phyloP scores from a whole-genome alignment of 2,329 filamentous ascomycete genomes.

The Ilyonectria mors-panacis region DNA sequence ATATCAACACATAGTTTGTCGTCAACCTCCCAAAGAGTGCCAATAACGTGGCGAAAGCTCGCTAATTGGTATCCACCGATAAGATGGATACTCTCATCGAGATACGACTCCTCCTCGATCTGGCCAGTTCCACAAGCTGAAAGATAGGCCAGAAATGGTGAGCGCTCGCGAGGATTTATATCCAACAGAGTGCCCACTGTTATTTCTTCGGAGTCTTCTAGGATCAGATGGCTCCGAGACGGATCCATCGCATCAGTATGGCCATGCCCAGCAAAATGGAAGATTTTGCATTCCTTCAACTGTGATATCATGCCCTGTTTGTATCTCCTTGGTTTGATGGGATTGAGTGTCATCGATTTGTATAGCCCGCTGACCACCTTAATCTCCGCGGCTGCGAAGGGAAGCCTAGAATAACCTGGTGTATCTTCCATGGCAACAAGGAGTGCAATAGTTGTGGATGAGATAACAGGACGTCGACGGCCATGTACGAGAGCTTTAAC shows the following conservation, averaged over 20 bases:
- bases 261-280: constrained; percentile 61
- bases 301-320: constrained; percentile 41
- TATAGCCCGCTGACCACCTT: constrained; percentile 29
- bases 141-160: constrained; percentile 55
- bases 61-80: constrained; percentile 28
- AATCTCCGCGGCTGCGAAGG: constrained; percentile 40
- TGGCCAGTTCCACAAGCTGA: constrained; percentile 55
- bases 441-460: constrained; percentile 25
- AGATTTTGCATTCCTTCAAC: constrained; percentile 50
- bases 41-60: constrained; percentile 21
- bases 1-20: constrained; percentile 5
- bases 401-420: constrained; percentile 25
- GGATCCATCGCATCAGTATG: constrained; percentile 10
- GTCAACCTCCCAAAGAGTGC: constrained; percentile 19
- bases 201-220: constrained; percentile 24
- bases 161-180: constrained; percentile 23
- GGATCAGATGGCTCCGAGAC: constrained; percentile 25
- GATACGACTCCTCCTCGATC: constrained; percentile 35
- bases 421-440: constrained; percentile 51
- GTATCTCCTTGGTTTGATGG: constrained; percentile 20
- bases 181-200: constrained; percentile 35
- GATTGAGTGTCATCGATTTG: not conserved
- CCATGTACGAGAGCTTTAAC: constrained; percentile 51
- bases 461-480: constrained; percentile 12
- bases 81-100: constrained; percentile 58